phyloP scores from a whole-genome alignment of 1,284 basidiomycete genomes.

The Ganoderma leucocontextum region DNA sequence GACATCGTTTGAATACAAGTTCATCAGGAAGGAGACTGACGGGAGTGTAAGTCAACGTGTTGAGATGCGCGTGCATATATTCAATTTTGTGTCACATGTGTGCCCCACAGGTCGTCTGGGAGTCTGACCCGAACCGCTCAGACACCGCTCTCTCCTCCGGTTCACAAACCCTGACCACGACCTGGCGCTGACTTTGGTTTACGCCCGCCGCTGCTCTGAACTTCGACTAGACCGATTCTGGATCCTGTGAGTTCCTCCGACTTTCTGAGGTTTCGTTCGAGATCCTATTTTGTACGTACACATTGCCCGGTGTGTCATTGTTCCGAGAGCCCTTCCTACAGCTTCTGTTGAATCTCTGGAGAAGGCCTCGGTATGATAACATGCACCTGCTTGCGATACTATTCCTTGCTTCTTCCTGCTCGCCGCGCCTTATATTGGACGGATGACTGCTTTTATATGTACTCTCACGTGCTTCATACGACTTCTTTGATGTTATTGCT shows the following conservation, averaged over 20 bases:
- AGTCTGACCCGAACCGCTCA: conserved; percentile 64
- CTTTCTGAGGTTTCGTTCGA: not conserved
- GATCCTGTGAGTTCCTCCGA: not conserved
- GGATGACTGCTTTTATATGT: not conserved
- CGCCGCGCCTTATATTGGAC: not conserved
- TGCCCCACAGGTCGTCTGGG: conserved; percentile 52
- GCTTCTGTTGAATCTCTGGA: not conserved
- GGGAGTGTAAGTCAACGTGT: conserved; percentile 54
- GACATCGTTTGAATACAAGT: conserved; percentile 66
- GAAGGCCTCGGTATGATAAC: not conserved
- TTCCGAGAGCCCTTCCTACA: not conserved
- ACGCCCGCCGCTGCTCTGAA: not conserved
- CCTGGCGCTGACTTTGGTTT: conserved; percentile 29
- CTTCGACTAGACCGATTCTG: not conserved
- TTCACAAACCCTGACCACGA: conserved; percentile 45
- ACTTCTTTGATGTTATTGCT: not conserved
- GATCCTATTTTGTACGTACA: not conserved
- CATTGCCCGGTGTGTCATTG: not conserved
- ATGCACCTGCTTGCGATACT: not conserved
- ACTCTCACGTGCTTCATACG: not conserved
- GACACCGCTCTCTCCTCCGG: conserved; percentile 52
- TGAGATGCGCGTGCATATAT: not conserved
- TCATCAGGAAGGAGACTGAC: conserved; percentile 62
- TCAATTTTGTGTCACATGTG: not conserved
- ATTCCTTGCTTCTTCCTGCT: not conserved